Percentiles rank a stretch among this genome's conserved stretches.
phyloP scores from a whole-genome alignment of 805 yeast species.

The Zygoascus tannicola region DNA sequence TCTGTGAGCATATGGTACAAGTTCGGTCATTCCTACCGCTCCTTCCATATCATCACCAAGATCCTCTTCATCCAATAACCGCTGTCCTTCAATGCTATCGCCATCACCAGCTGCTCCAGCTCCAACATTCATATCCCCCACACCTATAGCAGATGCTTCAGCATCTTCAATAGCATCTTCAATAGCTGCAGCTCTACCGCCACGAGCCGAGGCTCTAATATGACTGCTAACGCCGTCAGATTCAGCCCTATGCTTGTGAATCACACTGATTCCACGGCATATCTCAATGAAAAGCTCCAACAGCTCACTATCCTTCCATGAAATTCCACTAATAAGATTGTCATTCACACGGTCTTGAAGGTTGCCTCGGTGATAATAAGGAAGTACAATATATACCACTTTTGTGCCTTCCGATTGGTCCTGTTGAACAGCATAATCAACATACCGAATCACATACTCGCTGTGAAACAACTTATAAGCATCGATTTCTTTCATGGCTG shows the following conservation, averaged over 20 bases:
- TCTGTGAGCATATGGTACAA: slow-evolving; percentile 69
- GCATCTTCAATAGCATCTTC: not conserved
- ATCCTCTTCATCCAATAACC: slow-evolving; percentile 22
- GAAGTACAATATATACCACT: slow-evolving; percentile 69
- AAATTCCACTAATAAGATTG: slow-evolving; percentile 45
- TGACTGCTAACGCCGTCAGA: not conserved
- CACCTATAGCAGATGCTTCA: not conserved
- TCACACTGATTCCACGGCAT: slow-evolving; percentile 61
- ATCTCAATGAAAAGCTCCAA: slow-evolving; percentile 55
- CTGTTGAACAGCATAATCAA: slow-evolving; percentile 63
- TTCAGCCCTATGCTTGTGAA: slow-evolving; percentile 46
- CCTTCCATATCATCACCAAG: slow-evolving; percentile 24
- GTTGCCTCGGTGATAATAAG: slow-evolving; percentile 64
- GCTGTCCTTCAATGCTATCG: slow-evolving; percentile 17
- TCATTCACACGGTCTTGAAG: slow-evolving; percentile 71
- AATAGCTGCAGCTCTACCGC: slow-evolving; percentile 6
- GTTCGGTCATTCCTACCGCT: slow-evolving; percentile 44
- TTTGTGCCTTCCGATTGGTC: slow-evolving; percentile 64
- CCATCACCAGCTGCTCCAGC: slow-evolving; percentile 4
- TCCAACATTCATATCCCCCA: not conserved
- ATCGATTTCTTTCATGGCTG: slow-evolving; percentile 70
- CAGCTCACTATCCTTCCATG: slow-evolving; percentile 55
- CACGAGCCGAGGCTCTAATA: not conserved
- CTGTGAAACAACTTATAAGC: slow-evolving; percentile 59
- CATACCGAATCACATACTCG: slow-evolving; percentile 56